Evolutionary conservation across 176 grass and related monocot species (phyloP), one percentile per base, ranked within the genome.

Genomic region (Juncus inflexus): DNA sequence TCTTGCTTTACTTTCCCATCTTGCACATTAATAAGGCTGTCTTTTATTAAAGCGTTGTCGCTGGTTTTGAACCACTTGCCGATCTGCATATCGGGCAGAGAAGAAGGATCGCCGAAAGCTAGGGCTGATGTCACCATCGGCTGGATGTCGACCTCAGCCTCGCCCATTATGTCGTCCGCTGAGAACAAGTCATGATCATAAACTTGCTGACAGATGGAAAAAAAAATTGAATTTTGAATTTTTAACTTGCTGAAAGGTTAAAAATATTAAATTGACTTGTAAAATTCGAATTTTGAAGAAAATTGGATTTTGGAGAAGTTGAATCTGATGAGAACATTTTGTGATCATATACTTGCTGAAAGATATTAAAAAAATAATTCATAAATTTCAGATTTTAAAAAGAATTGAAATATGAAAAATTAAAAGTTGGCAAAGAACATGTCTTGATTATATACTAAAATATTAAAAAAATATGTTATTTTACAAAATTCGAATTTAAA

Each of bases 101-200:
- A 82, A 2, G 80, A 79, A 5, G 83, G 56, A 70, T 99, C 86
- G 59, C 95, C 89, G 41, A 99, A 99, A 37, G 95, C 95, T 64
- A 92, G 81, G 8, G 76, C 89, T 73, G 86, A 83, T 39, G 95
- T 99, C 57, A 99, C 74, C 89, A 99, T 90, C 35, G 95, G 89
- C 54, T 99, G 86, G 11, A 99, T 77, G 73, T 99, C 94, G 54
- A 99, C 76, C 69, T 99, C 95, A 4, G 89, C 95, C 74, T 99
- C 89, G 19, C 95, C 95, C 95, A 99, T 99, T 72, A 99, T 99
- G 71, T 99, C 95, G 6, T 99, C 95, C 6, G 95, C 95, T 45
- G 95, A 90, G 62, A 99, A 92, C 54, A 74, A 43, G 65, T 99
- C 95, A 2, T 90, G 85, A 63, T 94, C 95, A 43, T 90, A 99